These are phyloP conservation scores for Arthrobotrys conoides DNA, from an alignment of 2,329 filamentous ascomycete genomes.

Conservation along the genomic window DNA sequence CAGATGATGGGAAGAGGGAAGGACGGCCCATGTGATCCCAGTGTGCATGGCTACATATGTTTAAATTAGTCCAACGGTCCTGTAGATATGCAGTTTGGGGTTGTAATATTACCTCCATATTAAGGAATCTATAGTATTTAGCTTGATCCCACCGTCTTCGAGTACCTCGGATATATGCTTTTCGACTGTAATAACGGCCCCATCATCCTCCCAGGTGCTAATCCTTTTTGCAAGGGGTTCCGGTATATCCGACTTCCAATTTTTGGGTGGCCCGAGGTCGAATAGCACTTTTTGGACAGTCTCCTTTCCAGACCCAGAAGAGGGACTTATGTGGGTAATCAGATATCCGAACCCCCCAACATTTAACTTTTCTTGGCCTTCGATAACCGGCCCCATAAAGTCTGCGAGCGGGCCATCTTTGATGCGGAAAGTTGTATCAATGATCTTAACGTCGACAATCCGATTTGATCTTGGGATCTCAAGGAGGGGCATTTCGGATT, in stretches of 20 bases:
- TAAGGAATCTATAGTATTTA: slow-evolving; percentile 27
- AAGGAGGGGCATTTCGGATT: background rate
- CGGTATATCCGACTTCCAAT: slow-evolving; percentile 45
- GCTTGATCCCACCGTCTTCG: slow-evolving; percentile 26
- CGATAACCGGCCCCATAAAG: slow-evolving; percentile 34
- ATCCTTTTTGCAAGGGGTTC: slow-evolving; percentile 15
- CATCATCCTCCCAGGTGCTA: slow-evolving; percentile 40
- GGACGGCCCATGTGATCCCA: slow-evolving; percentile 75
- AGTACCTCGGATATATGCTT: slow-evolving; percentile 51
- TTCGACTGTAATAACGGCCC: slow-evolving; percentile 33
- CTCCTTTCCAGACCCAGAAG: background rate
- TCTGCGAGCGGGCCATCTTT: slow-evolving; percentile 32
- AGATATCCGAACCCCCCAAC: slow-evolving; percentile 43
- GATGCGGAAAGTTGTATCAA: background rate
- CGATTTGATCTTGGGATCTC: slow-evolving; percentile 34
- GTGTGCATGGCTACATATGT: slow-evolving; percentile 69
- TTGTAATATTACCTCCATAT: slow-evolving; percentile 40
- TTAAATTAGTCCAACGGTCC: background rate
- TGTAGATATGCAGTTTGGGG: background rate
- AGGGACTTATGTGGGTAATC: slow-evolving; percentile 30
- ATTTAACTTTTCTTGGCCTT: slow-evolving; percentile 31
- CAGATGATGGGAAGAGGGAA: slow-evolving; percentile 69
- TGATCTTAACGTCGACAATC: slow-evolving; percentile 32
- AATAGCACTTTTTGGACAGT: slow-evolving; percentile 28
- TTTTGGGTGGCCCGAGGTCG: slow-evolving; percentile 49